Percentiles rank a stretch among this genome's conserved stretches.
Evolutionary conservation across 768 basidiomycete species (phyloP).

Genomic region (Kwoniella dejecticola): DNA sequence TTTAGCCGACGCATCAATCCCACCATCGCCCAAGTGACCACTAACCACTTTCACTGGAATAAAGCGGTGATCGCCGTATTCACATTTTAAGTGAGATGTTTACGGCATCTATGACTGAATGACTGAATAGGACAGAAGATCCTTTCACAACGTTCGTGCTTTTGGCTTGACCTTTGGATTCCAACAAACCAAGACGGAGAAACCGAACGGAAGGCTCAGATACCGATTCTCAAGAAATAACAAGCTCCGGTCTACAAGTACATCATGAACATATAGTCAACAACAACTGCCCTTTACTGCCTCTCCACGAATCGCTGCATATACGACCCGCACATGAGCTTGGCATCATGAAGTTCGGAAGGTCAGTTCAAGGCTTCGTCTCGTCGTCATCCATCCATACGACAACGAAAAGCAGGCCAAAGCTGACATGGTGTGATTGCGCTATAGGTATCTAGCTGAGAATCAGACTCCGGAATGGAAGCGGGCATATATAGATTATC

Average conservation of each 20-base stretch:
- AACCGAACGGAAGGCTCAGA: no score
- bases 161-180: neutral
- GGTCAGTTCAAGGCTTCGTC: conserved; percentile 12
- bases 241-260: no score
- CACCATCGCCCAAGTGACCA: neutral
- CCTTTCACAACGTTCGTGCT: conserved; percentile 2
- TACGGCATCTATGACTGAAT: neutral
- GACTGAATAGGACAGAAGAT: neutral
- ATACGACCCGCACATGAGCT: no score
- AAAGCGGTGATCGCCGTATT: conserved; percentile 1
- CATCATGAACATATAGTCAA: conserved; percentile 1
- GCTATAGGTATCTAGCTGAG: conserved; percentile 44
- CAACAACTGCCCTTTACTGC: no score
- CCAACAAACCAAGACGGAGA: neutral
- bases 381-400: no score
- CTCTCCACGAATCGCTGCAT: no score
- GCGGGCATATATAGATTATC: conserved; percentile 55
- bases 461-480: conserved; percentile 56
- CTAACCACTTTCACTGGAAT: neutral
- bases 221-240: no score
- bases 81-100: neutral
- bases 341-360: conserved; percentile 31
- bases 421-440: neutral
- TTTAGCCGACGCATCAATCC: conserved; percentile 5
- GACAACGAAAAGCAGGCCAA: no score